Base-by-base conservation (phyloP, 2,329 filamentous ascomycete genomes). In the Camillea tinctor region DNA sequence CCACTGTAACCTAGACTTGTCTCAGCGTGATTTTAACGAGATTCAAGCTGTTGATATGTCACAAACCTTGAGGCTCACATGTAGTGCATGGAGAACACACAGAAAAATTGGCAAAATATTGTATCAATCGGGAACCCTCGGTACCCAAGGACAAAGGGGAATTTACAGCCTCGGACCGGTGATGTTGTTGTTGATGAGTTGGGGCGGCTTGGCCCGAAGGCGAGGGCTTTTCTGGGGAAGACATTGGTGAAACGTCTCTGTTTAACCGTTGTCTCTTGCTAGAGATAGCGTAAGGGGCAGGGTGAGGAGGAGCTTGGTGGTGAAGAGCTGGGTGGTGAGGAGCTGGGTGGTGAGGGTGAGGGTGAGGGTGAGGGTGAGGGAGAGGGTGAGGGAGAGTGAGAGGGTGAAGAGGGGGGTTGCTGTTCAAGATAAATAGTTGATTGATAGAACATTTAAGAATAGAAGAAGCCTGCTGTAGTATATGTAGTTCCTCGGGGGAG, bases 11-110 rank as follows among this genome's bases (percentile, higher is more conserved):
- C 71, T 74, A 63, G 54, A 57, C 52, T 55, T 60, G 51, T 61
- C 68, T 71, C 62, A 71, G 68, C 58, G 71, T 64, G 50, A 54
- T 58, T 55, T 53, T 60, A 51, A 54, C 48, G 57, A 2, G 50
- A 44, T 52, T 54, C 60, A 21, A 50, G 58, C 50, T 54, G 44
- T 56, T 58, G 59, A 21, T 51, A 58, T 57, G 62, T 54, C 61
- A 69, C 75, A 58, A 69, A 79, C 76, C 71, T 68, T 71, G 65
- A 49, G 74, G 62, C 23, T 74, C 74, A 64, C 72, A 72, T 21
- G 69, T 65, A 50, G 72, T 69, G 57, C 72, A 76, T n/a, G 75
- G 70, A 26, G 71, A 64, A 58, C 76, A 79, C 55, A 75, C 59
- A 24, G 71, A 62, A 48, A 77, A 71, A 60, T 67, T 72, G 26